Conservation (phyloP, 768 basidiomycete species). For the Boletus subcaerulescens region DNA sequence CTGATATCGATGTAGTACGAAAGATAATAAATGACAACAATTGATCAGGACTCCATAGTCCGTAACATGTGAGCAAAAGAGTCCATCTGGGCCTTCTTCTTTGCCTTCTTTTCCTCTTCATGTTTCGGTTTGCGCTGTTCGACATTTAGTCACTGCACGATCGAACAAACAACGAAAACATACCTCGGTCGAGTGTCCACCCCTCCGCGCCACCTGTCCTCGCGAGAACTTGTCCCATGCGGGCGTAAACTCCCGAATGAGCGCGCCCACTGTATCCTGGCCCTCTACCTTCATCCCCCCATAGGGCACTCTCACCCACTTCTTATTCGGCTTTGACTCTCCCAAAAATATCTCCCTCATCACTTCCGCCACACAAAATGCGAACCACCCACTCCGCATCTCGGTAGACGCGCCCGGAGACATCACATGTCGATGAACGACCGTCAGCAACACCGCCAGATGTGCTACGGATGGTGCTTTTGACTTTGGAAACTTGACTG, state of each 20-base stretch:
- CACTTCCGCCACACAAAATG: conserved; percentile 12
- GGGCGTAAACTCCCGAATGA: conserved; percentile 8
- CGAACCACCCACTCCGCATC: conserved; percentile 9
- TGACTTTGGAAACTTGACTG: not conserved
- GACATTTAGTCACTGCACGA: not conserved
- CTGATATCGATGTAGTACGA: not conserved
- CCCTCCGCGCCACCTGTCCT: not conserved
- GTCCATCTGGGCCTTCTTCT: conserved; percentile 2
- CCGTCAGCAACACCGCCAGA: not conserved
- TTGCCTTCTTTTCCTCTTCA: not conserved
- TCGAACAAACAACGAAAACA: not conserved
- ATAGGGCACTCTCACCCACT: conserved; percentile 11
- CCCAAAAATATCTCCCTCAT: conserved; percentile 12
- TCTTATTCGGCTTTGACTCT: conserved; percentile 3
- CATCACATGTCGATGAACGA: not conserved
- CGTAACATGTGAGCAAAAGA: conserved; percentile 14
- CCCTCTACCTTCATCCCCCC: conserved; percentile 7
- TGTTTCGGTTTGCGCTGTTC: not conserved
- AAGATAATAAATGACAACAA: not conserved
- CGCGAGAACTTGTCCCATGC: conserved; percentile 10
- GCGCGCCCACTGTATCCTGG: conserved; percentile 2
- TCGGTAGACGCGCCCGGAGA: not conserved
- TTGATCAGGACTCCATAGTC: conserved; percentile 3
- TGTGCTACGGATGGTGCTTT: not conserved
- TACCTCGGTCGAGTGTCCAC: not conserved